A percentile compares a stretch with the other conserved stretches of the same genome.
Conservation (phyloP, 2,329 filamentous ascomycete genomes). For the Curvularia sp. region DNA sequence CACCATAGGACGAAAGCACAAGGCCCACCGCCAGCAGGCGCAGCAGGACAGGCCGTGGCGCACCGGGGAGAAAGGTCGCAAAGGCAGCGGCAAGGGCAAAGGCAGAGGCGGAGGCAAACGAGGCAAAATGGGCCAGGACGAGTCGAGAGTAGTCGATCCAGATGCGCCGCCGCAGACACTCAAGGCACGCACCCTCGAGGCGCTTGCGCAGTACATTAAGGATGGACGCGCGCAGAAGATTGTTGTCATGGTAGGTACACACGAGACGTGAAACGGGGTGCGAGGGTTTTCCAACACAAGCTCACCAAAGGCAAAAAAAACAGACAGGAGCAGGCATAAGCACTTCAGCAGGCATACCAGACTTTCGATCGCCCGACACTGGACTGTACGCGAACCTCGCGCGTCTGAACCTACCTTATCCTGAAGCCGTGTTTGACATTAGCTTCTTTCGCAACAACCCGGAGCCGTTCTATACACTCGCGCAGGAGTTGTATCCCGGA, state of each 20-base stretch:
- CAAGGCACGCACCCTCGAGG: slow-evolving; percentile 71
- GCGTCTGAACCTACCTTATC: slow-evolving; percentile 81
- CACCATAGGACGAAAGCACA: slow-evolving; percentile 62
- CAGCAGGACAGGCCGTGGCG: slow-evolving; percentile 44
- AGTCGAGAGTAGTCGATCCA: slow-evolving; percentile 74
- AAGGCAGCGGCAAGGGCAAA: slow-evolving; percentile 38
- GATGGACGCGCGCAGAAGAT: slow-evolving; percentile 72
- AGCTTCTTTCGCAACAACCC: slow-evolving; percentile 85
- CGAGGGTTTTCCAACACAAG: slow-evolving; percentile 9
- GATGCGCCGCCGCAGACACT: slow-evolving; percentile 70
- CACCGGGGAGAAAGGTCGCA: slow-evolving; percentile 38
- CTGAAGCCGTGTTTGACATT: slow-evolving; percentile 95
- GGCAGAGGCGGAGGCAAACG: slow-evolving; percentile 34
- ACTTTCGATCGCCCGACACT: slow-evolving; percentile 92
- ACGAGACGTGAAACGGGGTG: neutral
- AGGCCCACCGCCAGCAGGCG: slow-evolving; percentile 52
- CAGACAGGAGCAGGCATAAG: slow-evolving; percentile 86
- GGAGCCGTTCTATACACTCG: slow-evolving; percentile 88
- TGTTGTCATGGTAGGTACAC: slow-evolving; percentile 73
- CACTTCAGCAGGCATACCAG: slow-evolving; percentile 77
- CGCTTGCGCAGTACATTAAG: slow-evolving; percentile 81
- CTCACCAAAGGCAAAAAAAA: neutral
- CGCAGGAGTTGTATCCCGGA: slow-evolving; percentile 90
- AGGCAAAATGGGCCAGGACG: slow-evolving; percentile 84
- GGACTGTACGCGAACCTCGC: slow-evolving; percentile 93